phyloP scores from a whole-genome alignment of 768 basidiomycete genomes.

The Russula sp. region DNA sequence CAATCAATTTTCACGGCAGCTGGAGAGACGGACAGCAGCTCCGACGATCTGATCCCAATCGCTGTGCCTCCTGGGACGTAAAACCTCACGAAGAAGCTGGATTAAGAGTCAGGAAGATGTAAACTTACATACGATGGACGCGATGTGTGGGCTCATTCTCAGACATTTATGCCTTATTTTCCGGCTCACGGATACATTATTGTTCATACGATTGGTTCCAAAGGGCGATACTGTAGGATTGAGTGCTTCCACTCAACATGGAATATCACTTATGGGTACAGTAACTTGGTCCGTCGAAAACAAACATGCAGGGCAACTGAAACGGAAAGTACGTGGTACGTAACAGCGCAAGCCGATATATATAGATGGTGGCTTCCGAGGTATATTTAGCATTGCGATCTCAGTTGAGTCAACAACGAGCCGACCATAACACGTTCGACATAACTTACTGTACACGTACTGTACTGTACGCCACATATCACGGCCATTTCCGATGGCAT shows the following conservation, averaged over 20 bases:
- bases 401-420: neutral
- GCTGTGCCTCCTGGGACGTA: no score
- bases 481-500: neutral
- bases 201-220: neutral
- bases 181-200: neutral
- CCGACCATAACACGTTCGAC: neutral
- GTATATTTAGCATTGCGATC: neutral
- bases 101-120: no score
- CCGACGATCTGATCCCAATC: no score
- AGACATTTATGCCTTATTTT: no score
- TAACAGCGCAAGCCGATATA: neutral
- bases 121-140: no score
- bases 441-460: no score
- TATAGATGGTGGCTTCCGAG: neutral
- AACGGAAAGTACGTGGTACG: neutral
- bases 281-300: no score
- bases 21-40: no score
- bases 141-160: no score
- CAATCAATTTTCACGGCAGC: no score
- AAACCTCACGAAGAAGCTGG: no score
- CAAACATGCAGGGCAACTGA: neutral
- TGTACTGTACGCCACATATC: neutral
- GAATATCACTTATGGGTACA: neutral
- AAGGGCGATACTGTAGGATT: neutral
- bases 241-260: neutral